Evolutionary conservation across 2,329 filamentous ascomycete species (phyloP).

Genomic region (Onygenales sp.): DNA sequence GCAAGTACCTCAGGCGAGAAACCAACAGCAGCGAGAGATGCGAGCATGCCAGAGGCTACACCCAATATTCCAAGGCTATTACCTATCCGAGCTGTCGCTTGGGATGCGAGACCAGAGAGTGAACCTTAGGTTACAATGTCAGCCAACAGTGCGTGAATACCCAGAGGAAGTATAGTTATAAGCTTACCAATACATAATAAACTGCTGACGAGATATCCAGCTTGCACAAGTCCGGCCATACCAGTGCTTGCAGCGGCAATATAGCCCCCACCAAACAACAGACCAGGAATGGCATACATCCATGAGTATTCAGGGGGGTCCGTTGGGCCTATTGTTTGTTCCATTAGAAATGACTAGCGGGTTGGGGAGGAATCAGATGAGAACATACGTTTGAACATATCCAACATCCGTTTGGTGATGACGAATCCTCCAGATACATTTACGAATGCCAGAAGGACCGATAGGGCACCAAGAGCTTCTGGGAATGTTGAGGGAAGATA

Average conservation of each 20-base stretch:
- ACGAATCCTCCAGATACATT: constrained; percentile 85
- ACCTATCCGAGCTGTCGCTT: constrained; percentile 71
- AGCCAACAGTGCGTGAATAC: neutral
- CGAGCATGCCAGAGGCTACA: constrained; percentile 71
- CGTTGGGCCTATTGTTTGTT: constrained; percentile 49
- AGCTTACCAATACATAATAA: constrained; percentile 63
- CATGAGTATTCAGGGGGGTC: constrained; percentile 84
- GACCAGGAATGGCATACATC: constrained; percentile 70
- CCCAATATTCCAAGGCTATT: constrained; percentile 82
- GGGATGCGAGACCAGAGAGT: constrained; percentile 70
- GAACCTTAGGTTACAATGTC: constrained; percentile 36
- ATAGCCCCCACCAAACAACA: constrained; percentile 71
- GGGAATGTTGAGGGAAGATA: constrained; percentile 68
- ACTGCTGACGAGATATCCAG: constrained; percentile 77
- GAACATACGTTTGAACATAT: constrained; percentile 67
- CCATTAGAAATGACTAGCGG: neutral
- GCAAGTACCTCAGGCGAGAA: constrained; percentile 69
- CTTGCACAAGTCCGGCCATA: constrained; percentile 74
- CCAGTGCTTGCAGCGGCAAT: constrained; percentile 71
- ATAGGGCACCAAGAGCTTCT: constrained; percentile 66
- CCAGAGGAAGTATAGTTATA: neutral
- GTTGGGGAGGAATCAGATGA: constrained; percentile 3
- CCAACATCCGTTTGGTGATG: constrained; percentile 86
- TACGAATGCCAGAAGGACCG: constrained; percentile 76
- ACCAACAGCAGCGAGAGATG: constrained; percentile 70